phyloP scores from a whole-genome alignment of 1,284 basidiomycete species.

The Tremellales sp. region DNA sequence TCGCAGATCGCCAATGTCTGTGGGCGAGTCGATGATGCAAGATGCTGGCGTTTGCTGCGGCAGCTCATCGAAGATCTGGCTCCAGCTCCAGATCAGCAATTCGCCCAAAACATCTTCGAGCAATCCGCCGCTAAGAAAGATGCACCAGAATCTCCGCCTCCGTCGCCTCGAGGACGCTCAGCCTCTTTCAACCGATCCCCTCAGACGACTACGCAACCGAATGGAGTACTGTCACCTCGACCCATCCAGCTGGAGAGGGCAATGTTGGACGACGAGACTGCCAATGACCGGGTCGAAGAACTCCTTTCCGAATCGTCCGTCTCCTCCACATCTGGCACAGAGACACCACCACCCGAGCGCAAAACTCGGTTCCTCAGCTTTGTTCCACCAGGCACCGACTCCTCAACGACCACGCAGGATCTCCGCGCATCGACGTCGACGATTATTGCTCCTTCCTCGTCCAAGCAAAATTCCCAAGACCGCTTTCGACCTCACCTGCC shows the following conservation, averaged over 20 bases:
- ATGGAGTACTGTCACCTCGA: too few species aligned
- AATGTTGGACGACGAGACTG: too few species aligned
- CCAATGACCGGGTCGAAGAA: slow-evolving; percentile 9
- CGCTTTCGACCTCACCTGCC: neutral
- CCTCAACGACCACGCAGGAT: too few species aligned
- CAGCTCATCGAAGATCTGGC: slow-evolving; percentile 54
- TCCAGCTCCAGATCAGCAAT: slow-evolving; percentile 8
- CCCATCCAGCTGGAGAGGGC: too few species aligned
- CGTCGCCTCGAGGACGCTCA: neutral
- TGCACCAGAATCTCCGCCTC: slow-evolving; percentile 5
- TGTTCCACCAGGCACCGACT: slow-evolving; percentile 6
- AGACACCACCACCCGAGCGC: slow-evolving; percentile 1
- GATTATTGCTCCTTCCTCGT: too few species aligned
- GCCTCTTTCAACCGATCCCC: slow-evolving; percentile 10
- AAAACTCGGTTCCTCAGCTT: slow-evolving; percentile 16
- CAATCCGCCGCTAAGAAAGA: slow-evolving; percentile 6
- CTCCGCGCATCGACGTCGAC: neutral
- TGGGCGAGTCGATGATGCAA: slow-evolving; percentile 60
- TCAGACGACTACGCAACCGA: too few species aligned
- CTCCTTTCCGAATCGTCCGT: neutral
- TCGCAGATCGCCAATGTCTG: slow-evolving; percentile 60
- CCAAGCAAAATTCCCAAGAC: too few species aligned
- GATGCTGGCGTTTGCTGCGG: slow-evolving; percentile 65
- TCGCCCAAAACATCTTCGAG: slow-evolving; percentile 21
- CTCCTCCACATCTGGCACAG: slow-evolving; percentile 6